These are phyloP conservation scores for Coccinonectria pachysandricola DNA, from an alignment of 2,329 filamentous ascomycete species.

Conservation along the genomic window DNA sequence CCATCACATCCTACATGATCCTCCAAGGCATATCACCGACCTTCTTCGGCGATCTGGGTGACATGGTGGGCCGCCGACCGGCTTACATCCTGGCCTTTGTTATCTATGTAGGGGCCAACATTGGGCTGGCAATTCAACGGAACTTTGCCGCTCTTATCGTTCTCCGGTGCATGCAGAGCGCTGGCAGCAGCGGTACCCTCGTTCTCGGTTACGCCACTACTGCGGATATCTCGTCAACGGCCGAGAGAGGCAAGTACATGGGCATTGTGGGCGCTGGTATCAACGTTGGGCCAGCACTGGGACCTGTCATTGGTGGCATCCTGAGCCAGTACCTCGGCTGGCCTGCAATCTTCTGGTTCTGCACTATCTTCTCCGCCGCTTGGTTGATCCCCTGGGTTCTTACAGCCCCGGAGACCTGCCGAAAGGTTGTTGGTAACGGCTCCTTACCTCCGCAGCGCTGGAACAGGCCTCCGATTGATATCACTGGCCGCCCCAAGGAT, in stretches of 20 bases:
- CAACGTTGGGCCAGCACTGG: slow-evolving; percentile 44
- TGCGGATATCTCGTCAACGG: slow-evolving; percentile 58
- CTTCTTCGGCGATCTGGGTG: slow-evolving; percentile 51
- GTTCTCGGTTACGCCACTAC: slow-evolving; percentile 62
- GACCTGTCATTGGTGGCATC: slow-evolving; percentile 54
- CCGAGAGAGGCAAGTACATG: slow-evolving; percentile 65
- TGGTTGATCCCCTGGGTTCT: slow-evolving; percentile 45
- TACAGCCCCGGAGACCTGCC: slow-evolving; percentile 48
- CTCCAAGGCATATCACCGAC: slow-evolving; percentile 52
- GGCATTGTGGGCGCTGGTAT: slow-evolving; percentile 51
- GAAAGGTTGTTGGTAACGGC: slow-evolving; percentile 53
- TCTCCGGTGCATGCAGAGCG: slow-evolving; percentile 51
- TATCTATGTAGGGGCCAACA: slow-evolving; percentile 48
- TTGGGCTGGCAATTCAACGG: slow-evolving; percentile 48
- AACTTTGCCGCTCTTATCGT: slow-evolving; percentile 48
- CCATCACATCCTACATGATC: slow-evolving; percentile 52
- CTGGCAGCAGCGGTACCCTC: slow-evolving; percentile 58
- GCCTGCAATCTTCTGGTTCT: slow-evolving; percentile 62
- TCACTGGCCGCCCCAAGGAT: slow-evolving; percentile 27
- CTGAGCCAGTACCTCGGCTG: slow-evolving; percentile 54
- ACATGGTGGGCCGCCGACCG: slow-evolving; percentile 49
- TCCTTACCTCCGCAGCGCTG: slow-evolving; percentile 45
- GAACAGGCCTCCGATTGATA: slow-evolving; percentile 48
- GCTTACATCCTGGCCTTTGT: slow-evolving; percentile 48
- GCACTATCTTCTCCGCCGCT: slow-evolving; percentile 41